Conservation (phyloP, 176 grass and related monocot species). For the Oryza glaberrima region DNA sequence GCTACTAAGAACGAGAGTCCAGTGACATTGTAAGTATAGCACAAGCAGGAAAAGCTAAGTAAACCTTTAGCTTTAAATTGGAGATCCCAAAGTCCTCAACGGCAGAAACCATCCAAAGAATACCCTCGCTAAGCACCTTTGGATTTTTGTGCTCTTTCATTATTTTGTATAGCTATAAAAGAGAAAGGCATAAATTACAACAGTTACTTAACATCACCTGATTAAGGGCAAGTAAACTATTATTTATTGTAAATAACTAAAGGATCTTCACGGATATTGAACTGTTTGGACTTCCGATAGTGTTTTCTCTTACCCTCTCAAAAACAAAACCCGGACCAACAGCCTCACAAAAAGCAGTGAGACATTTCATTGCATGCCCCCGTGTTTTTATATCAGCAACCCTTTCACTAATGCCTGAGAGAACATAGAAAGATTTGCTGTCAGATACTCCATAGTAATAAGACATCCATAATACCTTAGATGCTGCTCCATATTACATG, state of each 20-base stretch:
- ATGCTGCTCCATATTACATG: background rate
- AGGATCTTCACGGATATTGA: background rate
- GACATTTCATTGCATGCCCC: conserved; percentile 87
- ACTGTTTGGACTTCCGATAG: background rate
- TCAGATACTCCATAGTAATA: conserved; percentile 7
- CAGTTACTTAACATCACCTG: background rate
- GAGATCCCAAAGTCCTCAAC: conserved; percentile 93
- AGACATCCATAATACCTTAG: conserved; percentile 20
- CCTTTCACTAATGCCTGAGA: conserved; percentile 88
- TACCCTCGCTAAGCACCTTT: conserved; percentile 93
- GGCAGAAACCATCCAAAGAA: conserved; percentile 98
- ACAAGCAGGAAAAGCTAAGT: conserved; percentile 21
- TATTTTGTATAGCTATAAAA: conserved; percentile 93
- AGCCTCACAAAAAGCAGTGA: conserved; percentile 89
- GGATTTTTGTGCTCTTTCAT: conserved; percentile 99
- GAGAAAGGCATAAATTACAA: conserved; percentile 38
- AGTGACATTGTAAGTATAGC: background rate
- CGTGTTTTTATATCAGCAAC: conserved; percentile 99
- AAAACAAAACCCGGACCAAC: conserved; percentile 97
- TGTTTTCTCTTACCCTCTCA: conserved; percentile 70
- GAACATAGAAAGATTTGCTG: conserved; percentile 13
- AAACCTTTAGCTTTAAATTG: conserved; percentile 93
- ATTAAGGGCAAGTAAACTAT: background rate
- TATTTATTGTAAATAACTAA: background rate
- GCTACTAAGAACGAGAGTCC: conserved; percentile 32